phyloP scores from a whole-genome alignment of 805 yeast genomes.

The Candida krabiensis region DNA sequence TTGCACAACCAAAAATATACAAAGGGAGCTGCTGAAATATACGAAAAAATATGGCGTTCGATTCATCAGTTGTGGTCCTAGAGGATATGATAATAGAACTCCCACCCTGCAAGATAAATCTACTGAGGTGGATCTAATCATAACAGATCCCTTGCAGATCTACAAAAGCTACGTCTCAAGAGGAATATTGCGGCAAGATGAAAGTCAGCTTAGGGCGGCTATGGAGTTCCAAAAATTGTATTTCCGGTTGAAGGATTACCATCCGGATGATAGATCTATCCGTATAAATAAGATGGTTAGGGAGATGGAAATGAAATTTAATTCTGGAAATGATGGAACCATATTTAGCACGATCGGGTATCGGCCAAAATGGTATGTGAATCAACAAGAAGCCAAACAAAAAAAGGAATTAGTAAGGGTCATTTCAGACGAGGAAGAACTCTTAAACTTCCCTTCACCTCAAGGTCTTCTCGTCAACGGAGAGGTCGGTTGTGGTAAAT shows the following conservation, averaged over 20 bases:
- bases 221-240: conserved; percentile 62
- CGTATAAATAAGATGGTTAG: conserved; percentile 40
- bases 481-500: conserved; percentile 74
- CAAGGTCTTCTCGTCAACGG: conserved; percentile 65
- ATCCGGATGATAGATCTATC: conserved; percentile 50
- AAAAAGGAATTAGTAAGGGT: conserved; percentile 45
- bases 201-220: conserved; percentile 60
- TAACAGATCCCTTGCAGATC: conserved; percentile 61
- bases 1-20: no score
- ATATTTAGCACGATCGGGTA: conserved; percentile 30
- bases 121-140: conserved; percentile 4
- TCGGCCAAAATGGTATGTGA: conserved; percentile 31
- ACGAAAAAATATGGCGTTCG: no score
- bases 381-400: conserved; percentile 11
- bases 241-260: conserved; percentile 56
- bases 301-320: conserved; percentile 31
- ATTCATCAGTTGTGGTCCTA: conserved; percentile 18
- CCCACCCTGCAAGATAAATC: conserved; percentile 24
- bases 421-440: conserved; percentile 61
- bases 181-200: conserved; percentile 56
- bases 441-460: conserved; percentile 54
- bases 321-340: conserved; percentile 18
- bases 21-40: no score
- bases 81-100: conserved; percentile 24
- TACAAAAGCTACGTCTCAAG: conserved; percentile 53